Evolutionary conservation across 768 basidiomycete species (phyloP), one percentile per base, ranked within the genome.

Genomic region (Boletus reticulatus): DNA sequence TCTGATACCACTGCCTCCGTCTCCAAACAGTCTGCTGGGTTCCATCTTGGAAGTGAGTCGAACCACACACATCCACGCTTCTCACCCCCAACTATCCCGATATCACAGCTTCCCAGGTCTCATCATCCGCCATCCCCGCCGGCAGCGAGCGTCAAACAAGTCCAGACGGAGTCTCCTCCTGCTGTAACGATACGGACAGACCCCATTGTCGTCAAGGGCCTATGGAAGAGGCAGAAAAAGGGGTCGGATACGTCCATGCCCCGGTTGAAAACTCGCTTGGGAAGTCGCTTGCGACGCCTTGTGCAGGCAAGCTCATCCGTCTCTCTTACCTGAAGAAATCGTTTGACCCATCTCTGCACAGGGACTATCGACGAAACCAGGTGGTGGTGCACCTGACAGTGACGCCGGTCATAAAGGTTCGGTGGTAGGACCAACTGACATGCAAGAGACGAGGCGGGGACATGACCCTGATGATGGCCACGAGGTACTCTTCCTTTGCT

Each of bases 401-500:
- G 50, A 37, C 43, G 29, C 10, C 10, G 46, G 49, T 19, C 37
- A n/a, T 19, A 12, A 36, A 16, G 17, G 37, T 20, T 31, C 50
- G n/a, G 24, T 31, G 3, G 48, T 19, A 31, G 45, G 9, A 8
- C 38, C 49, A 27, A 47, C 31, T 4, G 55, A 44, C 7, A 31
- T 48, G 11, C 53, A 39, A 14, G 39, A 29, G 31, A 36, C 29
- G 8, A 57, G 49, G 20, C 48, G 50, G 12, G 46, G 43, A 20
- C 42, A 56, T 22, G 39, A 38, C 8, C 47, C 48, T 27, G 61
- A 67, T 5, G 62, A 68, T 14, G 55, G 39, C 12, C 56, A 60
- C 2, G 66, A 68, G 29, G 45, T 64, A 0, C 50, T 66, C 36
- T 60, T 67, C 43, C 48, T 67, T 22, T 67, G 67, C 14, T 68